A percentile compares a stretch with the other conserved stretches of the same genome.
These are phyloP conservation scores for Leccinum longicurvipes DNA, from an alignment of 768 basidiomycete species.

Conservation along the genomic window DNA sequence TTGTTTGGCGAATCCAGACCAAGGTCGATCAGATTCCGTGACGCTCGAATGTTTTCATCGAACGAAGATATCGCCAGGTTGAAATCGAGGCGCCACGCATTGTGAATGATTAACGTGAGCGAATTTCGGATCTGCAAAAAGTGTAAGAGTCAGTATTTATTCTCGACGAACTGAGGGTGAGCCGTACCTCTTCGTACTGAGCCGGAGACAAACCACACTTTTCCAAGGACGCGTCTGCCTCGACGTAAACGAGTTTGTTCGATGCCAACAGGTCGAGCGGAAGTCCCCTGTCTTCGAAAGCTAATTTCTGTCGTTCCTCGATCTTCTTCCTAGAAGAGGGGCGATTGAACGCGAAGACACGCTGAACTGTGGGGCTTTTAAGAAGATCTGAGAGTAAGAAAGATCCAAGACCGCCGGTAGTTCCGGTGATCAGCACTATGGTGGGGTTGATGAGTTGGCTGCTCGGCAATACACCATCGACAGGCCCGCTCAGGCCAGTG, in stretches of 20 bases:
- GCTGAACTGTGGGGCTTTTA: conserved; percentile 17
- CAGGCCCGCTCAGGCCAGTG: conserved; percentile 6
- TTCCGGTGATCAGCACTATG: conserved; percentile 38
- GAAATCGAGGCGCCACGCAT: conserved; percentile 46
- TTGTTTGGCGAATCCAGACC: conserved; percentile 27
- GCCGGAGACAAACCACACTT: conserved; percentile 29
- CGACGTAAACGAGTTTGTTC: conserved; percentile 34
- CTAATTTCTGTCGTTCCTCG: conserved; percentile 24
- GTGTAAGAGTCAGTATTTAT: neutral
- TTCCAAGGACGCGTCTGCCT: conserved; percentile 30
- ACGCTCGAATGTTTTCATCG: conserved; percentile 38
- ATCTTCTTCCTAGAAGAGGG: conserved; percentile 14
- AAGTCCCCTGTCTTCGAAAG: conserved; percentile 32
- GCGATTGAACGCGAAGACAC: conserved; percentile 36
- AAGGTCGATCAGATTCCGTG: conserved; percentile 36
- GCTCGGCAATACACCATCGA: conserved; percentile 8
- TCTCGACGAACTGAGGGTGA: neutral
- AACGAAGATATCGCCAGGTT: conserved; percentile 41
- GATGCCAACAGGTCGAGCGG: conserved; percentile 25
- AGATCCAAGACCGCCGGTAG: conserved; percentile 41
- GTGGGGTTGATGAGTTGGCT: conserved; percentile 5
- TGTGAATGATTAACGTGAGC: conserved; percentile 39
- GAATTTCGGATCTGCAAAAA: conserved; percentile 29
- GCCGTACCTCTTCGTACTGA: conserved; percentile 18
- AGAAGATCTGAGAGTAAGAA: conserved; percentile 33